Conservation (phyloP, 139 green algal species). For the Coelastrella sp. region DNA sequence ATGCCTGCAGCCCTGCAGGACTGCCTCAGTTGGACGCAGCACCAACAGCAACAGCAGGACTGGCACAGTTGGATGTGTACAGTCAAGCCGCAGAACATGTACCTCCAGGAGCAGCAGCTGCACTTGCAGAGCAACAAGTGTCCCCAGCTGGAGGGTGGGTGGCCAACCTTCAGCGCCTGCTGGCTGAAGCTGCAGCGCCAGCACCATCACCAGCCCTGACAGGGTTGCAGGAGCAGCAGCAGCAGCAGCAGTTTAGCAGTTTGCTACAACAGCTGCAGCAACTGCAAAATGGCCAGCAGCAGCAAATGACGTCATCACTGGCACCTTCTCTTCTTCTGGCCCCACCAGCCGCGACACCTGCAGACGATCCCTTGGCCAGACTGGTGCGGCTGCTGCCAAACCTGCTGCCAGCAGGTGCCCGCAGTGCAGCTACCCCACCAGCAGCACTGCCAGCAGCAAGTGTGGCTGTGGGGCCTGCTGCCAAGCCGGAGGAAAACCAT, state of each 20-base stretch:
- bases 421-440: not conserved
- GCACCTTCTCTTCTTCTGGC: not conserved
- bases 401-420: slow-evolving; percentile 1
- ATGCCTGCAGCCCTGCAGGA: not conserved
- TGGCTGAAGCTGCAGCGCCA: not conserved
- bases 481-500: not conserved
- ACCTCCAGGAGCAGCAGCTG: not conserved
- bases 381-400: slow-evolving; percentile 7
- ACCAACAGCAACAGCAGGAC: not conserved
- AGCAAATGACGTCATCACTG: not conserved
- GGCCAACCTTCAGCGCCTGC: not conserved
- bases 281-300: not conserved
- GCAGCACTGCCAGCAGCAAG: not conserved
- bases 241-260: not conserved
- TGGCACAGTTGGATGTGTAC: not conserved
- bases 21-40: not conserved
- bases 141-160: not conserved
- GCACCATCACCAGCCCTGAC: not conserved
- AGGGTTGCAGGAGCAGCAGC: not conserved
- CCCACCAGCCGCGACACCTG: not conserved
- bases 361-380: not conserved
- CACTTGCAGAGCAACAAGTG: not conserved
- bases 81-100: not conserved
- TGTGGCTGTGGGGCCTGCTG: not conserved
- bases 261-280: not conserved